Percentiles rank a stretch among this genome's conserved stretches.
These are phyloP conservation scores for Ramaria rubella DNA, from an alignment of 768 basidiomycete genomes.

Conservation along the genomic window DNA sequence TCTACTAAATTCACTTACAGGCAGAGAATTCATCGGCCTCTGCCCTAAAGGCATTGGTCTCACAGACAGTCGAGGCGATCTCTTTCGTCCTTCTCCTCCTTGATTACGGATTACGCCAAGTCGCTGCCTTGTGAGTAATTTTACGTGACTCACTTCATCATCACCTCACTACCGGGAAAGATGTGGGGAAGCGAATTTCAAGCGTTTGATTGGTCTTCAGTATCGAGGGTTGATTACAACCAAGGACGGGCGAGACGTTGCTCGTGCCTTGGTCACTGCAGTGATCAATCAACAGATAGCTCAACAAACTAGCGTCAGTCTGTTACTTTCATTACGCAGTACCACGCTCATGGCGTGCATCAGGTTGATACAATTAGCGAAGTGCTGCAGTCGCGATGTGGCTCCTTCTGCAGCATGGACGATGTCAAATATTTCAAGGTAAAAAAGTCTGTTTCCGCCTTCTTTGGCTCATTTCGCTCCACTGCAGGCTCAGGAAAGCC, in stretches of 20 bases:
- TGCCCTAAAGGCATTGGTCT: slow-evolving; percentile 68
- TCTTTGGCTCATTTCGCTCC: neutral
- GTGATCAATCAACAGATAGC: slow-evolving; percentile 98
- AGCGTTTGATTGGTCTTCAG: slow-evolving; percentile 59
- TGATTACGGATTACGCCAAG: slow-evolving; percentile 83
- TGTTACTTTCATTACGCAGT: neutral
- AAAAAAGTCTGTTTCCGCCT: slow-evolving; percentile 15
- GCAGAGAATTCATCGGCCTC: slow-evolving; percentile 78
- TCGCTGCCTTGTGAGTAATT: slow-evolving; percentile 65
- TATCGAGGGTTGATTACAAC: slow-evolving; percentile 85
- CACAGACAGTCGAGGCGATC: slow-evolving; percentile 86
- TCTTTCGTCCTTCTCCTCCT: slow-evolving; percentile 88
- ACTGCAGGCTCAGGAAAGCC: slow-evolving; percentile 80
- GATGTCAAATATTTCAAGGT: slow-evolving; percentile 98
- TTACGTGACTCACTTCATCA: neutral
- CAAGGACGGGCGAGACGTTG: slow-evolving; percentile 79
- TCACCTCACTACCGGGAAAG: slow-evolving; percentile 31
- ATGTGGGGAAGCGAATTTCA: slow-evolving; percentile 68
- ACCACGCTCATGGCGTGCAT: neutral
- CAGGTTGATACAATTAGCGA: slow-evolving; percentile 97
- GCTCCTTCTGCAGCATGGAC: slow-evolving; percentile 96
- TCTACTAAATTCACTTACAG: slow-evolving; percentile 29
- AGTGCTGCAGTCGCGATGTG: slow-evolving; percentile 87
- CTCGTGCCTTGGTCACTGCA: slow-evolving; percentile 85
- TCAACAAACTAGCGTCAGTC: slow-evolving; percentile 84